These are phyloP conservation scores for Dipteronia dyeriana DNA, from an alignment of 345 rosid genomes.

Conservation along the genomic window DNA sequence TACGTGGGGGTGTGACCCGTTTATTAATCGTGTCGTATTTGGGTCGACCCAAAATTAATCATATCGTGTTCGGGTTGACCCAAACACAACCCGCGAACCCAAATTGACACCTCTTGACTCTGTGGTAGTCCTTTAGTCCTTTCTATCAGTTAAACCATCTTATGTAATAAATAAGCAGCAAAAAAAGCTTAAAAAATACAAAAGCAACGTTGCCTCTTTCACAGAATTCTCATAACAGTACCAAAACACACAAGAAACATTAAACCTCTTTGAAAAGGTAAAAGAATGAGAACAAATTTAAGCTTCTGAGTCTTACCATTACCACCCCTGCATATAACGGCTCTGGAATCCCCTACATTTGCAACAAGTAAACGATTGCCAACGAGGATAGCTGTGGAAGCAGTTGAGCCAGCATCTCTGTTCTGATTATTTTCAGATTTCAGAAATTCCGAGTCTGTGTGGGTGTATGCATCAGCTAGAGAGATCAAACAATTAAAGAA, in stretches of 20 bases:
- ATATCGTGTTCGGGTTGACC: too few relatives aligned
- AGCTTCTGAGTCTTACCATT: slow-evolving; percentile 53
- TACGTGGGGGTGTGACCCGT: too few relatives aligned
- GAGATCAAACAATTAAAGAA: slow-evolving; percentile 10
- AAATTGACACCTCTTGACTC: too few relatives aligned
- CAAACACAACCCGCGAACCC: too few relatives aligned
- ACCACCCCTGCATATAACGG: slow-evolving; percentile 96
- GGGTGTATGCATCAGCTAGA: slow-evolving; percentile 93
- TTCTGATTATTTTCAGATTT: slow-evolving; percentile 90
- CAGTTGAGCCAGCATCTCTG: slow-evolving; percentile 99
- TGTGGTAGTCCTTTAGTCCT: not conserved
- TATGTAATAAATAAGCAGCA: not conserved
- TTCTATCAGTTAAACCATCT: not conserved
- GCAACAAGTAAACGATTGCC: slow-evolving; percentile 95
- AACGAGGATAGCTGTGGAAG: slow-evolving; percentile 93
- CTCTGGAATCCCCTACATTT: slow-evolving; percentile 98
- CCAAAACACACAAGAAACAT: not conserved
- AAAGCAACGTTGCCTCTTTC: not conserved
- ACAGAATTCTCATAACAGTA: not conserved
- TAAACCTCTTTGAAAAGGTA: slow-evolving; percentile 3
- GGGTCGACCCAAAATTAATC: too few relatives aligned
- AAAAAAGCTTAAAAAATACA: not conserved
- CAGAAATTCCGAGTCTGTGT: slow-evolving; percentile 89
- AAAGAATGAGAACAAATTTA: not conserved
- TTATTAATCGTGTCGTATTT: too few relatives aligned